phyloP scores from a whole-genome alignment of 257 asterid species.

The Primulina tabacum region DNA sequence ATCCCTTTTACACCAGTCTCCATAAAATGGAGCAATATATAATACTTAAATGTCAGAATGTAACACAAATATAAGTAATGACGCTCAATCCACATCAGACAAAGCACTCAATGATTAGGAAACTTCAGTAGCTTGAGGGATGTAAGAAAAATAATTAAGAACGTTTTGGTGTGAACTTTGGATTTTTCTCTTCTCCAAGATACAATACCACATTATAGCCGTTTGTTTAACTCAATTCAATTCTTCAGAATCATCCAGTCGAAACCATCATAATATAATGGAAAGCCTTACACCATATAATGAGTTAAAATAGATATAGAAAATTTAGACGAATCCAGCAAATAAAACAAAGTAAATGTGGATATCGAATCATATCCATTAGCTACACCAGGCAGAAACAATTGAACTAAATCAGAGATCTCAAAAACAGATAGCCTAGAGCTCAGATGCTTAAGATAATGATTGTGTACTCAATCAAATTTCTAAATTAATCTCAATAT shows the following conservation, averaged over 20 bases:
- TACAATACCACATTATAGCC: conserved; percentile 2
- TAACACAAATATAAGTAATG: neutral
- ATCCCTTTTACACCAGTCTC: conserved; percentile 1
- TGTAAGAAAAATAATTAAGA: conserved; percentile 6
- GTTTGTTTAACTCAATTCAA: neutral
- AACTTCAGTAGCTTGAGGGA: neutral
- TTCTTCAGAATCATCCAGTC: neutral
- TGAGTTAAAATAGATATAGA: neutral
- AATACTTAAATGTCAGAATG: conserved; percentile 2
- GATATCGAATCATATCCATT: conserved; percentile 24
- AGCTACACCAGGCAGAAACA: conserved; percentile 17
- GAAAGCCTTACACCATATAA: neutral
- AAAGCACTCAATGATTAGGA: neutral
- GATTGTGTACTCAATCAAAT: conserved; percentile 13
- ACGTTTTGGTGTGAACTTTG: neutral
- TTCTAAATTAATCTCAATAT: conserved; percentile 17
- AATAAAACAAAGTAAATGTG: conserved; percentile 4
- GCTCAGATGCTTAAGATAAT: conserved; percentile 17
- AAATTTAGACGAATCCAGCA: conserved; percentile 2
- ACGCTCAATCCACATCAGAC: neutral
- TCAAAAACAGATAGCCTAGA: neutral
- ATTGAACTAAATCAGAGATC: conserved; percentile 12
- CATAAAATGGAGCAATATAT: neutral
- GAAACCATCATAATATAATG: neutral
- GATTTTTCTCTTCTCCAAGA: conserved; percentile 10